Evolutionary conservation across 257 asterid species (phyloP).

Genomic region (Nicotiana sylvestris): DNA sequence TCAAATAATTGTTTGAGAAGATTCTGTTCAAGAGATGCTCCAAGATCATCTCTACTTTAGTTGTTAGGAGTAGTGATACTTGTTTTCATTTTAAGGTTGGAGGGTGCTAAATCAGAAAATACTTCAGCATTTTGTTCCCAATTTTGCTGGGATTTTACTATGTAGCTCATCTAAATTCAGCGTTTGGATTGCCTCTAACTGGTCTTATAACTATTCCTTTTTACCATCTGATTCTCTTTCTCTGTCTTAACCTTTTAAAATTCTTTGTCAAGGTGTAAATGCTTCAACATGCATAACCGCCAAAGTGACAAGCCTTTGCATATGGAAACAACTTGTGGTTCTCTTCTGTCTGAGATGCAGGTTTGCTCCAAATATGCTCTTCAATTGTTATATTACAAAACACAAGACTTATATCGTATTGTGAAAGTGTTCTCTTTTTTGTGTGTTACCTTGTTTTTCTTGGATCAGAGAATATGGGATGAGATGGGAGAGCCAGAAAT

Average conservation of each 20-base stretch:
- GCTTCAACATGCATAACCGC: slow-evolving; percentile 18
- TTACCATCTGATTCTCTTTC: not conserved
- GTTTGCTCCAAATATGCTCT: slow-evolving; percentile 28
- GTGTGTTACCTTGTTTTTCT: not conserved
- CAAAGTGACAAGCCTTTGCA: slow-evolving; percentile 22
- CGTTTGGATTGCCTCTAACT: not conserved
- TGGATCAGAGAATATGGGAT: slow-evolving; percentile 82
- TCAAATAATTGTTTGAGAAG: not conserved
- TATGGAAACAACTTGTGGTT: slow-evolving; percentile 67
- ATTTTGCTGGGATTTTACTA: not conserved
- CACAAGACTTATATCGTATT: not conserved
- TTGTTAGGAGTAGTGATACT: not conserved
- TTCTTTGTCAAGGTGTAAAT: slow-evolving; percentile 11
- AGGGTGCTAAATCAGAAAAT: not conserved
- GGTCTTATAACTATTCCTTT: not conserved
- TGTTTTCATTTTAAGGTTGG: not conserved
- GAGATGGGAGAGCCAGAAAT: slow-evolving; percentile 76
- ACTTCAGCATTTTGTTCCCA: not conserved
- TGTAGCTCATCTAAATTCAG: not conserved
- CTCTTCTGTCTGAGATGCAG: slow-evolving; percentile 77
- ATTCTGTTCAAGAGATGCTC: not conserved
- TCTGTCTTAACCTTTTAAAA: not conserved
- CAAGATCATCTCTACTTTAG: not conserved
- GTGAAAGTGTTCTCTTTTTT: not conserved
- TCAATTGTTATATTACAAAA: not conserved